phyloP scores from a whole-genome alignment of 805 yeast species.

The Candida parachauliodes region DNA sequence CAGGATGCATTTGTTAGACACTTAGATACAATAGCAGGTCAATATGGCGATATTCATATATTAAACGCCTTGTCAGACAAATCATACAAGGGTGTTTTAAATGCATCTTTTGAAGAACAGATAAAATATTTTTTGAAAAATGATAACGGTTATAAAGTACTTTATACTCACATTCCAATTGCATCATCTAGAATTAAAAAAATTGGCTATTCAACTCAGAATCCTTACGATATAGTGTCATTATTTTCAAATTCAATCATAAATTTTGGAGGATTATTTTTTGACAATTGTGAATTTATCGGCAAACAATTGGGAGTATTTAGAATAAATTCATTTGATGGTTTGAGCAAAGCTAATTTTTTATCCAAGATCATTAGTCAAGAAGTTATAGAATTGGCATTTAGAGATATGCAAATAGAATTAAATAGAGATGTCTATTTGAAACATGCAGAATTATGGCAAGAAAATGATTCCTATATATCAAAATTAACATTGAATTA shows the following conservation, averaged over 20 bases:
- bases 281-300: slow-evolving; percentile 32
- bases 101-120: slow-evolving; percentile 34
- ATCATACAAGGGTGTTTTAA: slow-evolving; percentile 44
- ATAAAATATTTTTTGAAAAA: slow-evolving; percentile 28
- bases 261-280: slow-evolving; percentile 46
- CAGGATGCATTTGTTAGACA: slow-evolving; percentile 50
- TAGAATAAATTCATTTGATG: slow-evolving; percentile 48
- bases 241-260: slow-evolving; percentile 31
- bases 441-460: slow-evolving; percentile 46
- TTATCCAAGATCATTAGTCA: slow-evolving; percentile 46
- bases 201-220: slow-evolving; percentile 29
- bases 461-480: slow-evolving; percentile 40
- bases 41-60: slow-evolving; percentile 48
- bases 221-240: slow-evolving; percentile 30
- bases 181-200: slow-evolving; percentile 30
- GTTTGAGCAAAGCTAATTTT: slow-evolving; percentile 47
- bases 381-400: slow-evolving; percentile 45
- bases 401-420: slow-evolving; percentile 39
- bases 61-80: slow-evolving; percentile 45
- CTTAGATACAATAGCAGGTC: slow-evolving; percentile 44
- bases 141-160: slow-evolving; percentile 28
- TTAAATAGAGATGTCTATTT: slow-evolving; percentile 30
- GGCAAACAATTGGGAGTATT: slow-evolving; percentile 53
- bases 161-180: slow-evolving; percentile 29
- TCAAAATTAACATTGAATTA: slow-evolving; percentile 38